These are phyloP conservation scores for Entrophospora sp. DNA, from an alignment of 192 early-diverging fungal species.

Conservation along the genomic window DNA sequence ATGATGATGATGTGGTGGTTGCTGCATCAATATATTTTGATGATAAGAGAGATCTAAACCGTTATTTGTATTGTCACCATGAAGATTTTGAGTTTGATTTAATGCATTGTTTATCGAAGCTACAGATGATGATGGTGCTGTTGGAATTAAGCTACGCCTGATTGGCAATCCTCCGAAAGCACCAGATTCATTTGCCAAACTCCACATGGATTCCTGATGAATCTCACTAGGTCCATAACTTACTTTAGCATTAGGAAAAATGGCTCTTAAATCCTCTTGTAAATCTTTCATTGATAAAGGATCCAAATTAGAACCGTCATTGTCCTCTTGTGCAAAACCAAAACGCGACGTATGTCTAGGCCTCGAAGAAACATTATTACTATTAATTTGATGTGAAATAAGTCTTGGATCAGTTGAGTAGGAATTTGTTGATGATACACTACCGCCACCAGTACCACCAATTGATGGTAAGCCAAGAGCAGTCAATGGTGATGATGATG, in stretches of 20 bases:
- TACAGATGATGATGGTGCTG: slow-evolving; percentile 15
- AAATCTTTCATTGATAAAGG: slow-evolving; percentile 36
- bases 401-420: slow-evolving; percentile 14
- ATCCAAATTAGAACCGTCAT: slow-evolving; percentile 22
- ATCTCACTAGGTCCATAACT: slow-evolving; percentile 37
- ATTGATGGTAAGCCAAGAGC: slow-evolving; percentile 8
- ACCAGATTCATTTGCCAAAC: slow-evolving; percentile 24
- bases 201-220: slow-evolving; percentile 9
- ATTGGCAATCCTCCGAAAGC: no score
- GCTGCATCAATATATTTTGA: slow-evolving; percentile 19
- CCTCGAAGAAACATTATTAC: no score
- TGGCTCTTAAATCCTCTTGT: slow-evolving; percentile 43
- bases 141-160: slow-evolving; percentile 16
- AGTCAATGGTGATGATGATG: slow-evolving; percentile 17
- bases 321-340: slow-evolving; percentile 32
- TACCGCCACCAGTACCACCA: neutral
- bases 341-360: slow-evolving; percentile 38
- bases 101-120: slow-evolving; percentile 17
- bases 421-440: no score
- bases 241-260: slow-evolving; percentile 54
- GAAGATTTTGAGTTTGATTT: slow-evolving; percentile 12
- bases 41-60: slow-evolving; percentile 15
- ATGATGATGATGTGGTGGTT: no score
- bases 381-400: no score
- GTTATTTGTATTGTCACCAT: neutral